phyloP scores from a whole-genome alignment of 768 basidiomycete species.

The Boletus vermiculosoides region DNA sequence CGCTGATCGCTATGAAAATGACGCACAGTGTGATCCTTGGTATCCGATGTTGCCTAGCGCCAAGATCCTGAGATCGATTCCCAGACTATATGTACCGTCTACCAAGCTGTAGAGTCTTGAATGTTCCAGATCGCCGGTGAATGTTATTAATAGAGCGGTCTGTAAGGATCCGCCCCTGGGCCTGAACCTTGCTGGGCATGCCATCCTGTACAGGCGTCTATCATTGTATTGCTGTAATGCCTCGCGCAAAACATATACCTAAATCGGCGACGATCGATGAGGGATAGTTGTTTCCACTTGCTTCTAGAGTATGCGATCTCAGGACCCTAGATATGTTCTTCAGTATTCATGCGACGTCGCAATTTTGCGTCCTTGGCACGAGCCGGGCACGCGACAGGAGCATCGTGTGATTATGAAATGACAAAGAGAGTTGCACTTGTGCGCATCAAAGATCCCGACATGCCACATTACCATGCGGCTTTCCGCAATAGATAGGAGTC shows the following conservation, averaged over 20 bases:
- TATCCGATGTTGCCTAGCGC: neutral
- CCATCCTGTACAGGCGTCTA: slow-evolving; percentile 31
- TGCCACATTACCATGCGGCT: neutral
- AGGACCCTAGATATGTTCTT: neutral
- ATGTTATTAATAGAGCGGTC: neutral
- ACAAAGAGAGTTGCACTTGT: neutral
- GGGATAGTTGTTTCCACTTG: neutral
- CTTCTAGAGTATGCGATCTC: neutral
- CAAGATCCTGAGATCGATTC: slow-evolving; percentile 7
- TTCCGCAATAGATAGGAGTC: neutral
- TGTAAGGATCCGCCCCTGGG: neutral
- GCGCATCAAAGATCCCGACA: neutral
- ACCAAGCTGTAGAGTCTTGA: slow-evolving; percentile 27
- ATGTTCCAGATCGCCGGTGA: neutral
- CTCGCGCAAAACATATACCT: neutral
- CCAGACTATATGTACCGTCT: slow-evolving; percentile 4
- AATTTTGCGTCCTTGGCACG: neutral
- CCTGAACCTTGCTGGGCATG: neutral
- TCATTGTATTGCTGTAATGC: neutral
- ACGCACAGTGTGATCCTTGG: neutral
- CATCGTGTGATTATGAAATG: neutral
- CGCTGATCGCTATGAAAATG: slow-evolving; percentile 2
- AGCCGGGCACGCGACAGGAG: slow-evolving; percentile 3
- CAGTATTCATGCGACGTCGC: neutral
- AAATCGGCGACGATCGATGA: neutral